Evolutionary conservation across 1,139 yeast species (phyloP).

Genomic region (Lodderomyces beijingensis): DNA sequence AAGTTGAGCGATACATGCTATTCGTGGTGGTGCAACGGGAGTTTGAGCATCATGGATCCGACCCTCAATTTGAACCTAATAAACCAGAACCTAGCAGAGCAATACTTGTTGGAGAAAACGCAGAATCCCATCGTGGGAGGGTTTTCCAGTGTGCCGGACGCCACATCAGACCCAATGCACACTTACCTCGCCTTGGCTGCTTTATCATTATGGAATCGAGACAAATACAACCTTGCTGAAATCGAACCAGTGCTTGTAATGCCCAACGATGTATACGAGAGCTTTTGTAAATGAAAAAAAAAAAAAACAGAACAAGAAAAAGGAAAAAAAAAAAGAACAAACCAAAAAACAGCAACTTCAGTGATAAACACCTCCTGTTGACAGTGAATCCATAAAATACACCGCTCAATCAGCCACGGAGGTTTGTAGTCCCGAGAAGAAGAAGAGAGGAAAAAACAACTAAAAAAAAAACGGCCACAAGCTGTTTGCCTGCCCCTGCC

Average conservation of each 20-base stretch:
- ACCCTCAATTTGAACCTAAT: slow-evolving; percentile 26
- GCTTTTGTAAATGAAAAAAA: no score
- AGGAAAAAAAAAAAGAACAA: no score
- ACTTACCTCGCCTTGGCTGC: slow-evolving; percentile 59
- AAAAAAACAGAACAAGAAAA: no score
- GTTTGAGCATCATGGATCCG: slow-evolving; percentile 42
- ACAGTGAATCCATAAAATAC: no score
- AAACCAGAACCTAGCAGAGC: slow-evolving; percentile 31
- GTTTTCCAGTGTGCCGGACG: slow-evolving; percentile 62
- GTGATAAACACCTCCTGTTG: no score
- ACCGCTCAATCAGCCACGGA: no score
- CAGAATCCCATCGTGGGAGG: slow-evolving; percentile 76
- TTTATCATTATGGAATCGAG: slow-evolving; percentile 39
- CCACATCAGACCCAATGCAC: slow-evolving; percentile 69
- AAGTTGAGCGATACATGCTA: slow-evolving; percentile 90
- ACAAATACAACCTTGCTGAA: slow-evolving; percentile 15
- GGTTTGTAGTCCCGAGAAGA: no score
- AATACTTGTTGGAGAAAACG: slow-evolving; percentile 53
- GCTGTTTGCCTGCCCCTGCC: no score
- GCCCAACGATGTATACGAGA: slow-evolving; percentile 2
- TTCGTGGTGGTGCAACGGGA: slow-evolving; percentile 80
- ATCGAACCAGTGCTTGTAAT: slow-evolving; percentile 25
- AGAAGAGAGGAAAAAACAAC: no score
- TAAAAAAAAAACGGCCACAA: no score
- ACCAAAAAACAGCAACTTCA: no score